Base-by-base conservation (phyloP, 306 rosid species). In the Arachis stenosperma region DNA sequence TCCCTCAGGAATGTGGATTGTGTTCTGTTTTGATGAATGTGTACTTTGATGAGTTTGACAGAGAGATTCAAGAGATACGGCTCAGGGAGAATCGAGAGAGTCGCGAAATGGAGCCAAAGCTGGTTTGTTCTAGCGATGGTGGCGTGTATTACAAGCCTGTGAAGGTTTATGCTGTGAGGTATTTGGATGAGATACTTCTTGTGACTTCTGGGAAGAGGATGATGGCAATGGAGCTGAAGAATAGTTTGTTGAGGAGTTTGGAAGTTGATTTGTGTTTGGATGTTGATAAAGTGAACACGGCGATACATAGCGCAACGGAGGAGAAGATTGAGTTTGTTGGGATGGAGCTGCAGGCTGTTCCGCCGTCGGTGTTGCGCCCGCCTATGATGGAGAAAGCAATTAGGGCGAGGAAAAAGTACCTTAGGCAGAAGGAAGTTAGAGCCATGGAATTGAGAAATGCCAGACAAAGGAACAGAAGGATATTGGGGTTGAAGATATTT, bases 341-440 rank as follows among this genome's bases (percentile, higher is more conserved):
- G 47, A 88, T 90, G 98, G 96, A 87, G 29, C 79, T 93, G 54
- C 97, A 70, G 85, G 93, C 94, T 7, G 96, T 90, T 61, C 33
- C 52, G 37, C 98, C 97, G 36, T 89, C 93, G 0, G 81, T 89
- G 78, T 58, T 90, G 67, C 87, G 50, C 53, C 96, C 88, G 9
- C 90, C 90, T 6, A 82, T 89, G 90, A 67, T 94, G 0, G 88
- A 93, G 79, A 90, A 93, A 77, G 98, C 97, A 9, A 81, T 89
- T 30, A 79, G 98, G 82, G 97, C 98, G 1, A 79, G 85, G 14
- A 93, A 93, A 81, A 93, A 90, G 86, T 89, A 85, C 80, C 86
- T 80, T 51, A 86, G 98, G 69, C 93, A 90, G 82, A 93, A 90
- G 84, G 97, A 90, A 85, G 97, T 90, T 53, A 88, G 87, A 81